A percentile compares a stretch with the other conserved stretches of the same genome.
Conservation (phyloP, 163 green algal genomes). For the Scenedesmus sp. region DNA sequence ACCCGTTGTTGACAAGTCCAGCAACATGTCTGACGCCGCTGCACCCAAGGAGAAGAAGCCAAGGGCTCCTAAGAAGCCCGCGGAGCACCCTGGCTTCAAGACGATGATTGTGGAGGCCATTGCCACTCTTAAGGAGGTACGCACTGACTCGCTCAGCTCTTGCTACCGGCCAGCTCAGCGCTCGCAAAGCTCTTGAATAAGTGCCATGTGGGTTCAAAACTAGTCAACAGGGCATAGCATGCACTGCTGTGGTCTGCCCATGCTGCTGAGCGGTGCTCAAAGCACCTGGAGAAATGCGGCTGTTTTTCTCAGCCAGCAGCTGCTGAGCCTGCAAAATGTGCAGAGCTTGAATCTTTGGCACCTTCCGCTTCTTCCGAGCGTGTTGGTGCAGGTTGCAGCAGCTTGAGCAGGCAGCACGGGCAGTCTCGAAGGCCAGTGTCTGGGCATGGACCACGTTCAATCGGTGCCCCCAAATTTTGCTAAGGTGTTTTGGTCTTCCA, state of each 20-base stretch:
- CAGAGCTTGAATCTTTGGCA: not conserved
- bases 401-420: not conserved
- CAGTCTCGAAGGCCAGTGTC: constrained; percentile 10
- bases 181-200: not conserved
- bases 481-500: not conserved
- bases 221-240: not conserved
- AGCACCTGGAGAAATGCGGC: constrained; percentile 1
- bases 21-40: constrained; percentile 39
- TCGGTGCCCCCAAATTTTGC: constrained; percentile 9
- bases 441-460: not conserved
- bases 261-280: not conserved
- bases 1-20: not conserved
- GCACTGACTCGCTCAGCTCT: not conserved
- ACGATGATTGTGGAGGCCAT: constrained; percentile 58
- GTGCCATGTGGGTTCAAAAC: not conserved
- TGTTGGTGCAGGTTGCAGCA: not conserved
- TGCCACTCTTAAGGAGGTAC: constrained; percentile 56
- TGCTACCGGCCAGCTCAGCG: not conserved
- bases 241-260: not conserved
- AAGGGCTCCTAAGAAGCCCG: constrained; percentile 50
- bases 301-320: constrained; percentile 1
- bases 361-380: constrained; percentile 14
- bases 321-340: constrained; percentile 1
- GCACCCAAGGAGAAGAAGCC: constrained; percentile 46
- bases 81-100: constrained; percentile 54